Conservation (phyloP, 352 stramenopile genomes). For the Poterioochromonas sp. region DNA sequence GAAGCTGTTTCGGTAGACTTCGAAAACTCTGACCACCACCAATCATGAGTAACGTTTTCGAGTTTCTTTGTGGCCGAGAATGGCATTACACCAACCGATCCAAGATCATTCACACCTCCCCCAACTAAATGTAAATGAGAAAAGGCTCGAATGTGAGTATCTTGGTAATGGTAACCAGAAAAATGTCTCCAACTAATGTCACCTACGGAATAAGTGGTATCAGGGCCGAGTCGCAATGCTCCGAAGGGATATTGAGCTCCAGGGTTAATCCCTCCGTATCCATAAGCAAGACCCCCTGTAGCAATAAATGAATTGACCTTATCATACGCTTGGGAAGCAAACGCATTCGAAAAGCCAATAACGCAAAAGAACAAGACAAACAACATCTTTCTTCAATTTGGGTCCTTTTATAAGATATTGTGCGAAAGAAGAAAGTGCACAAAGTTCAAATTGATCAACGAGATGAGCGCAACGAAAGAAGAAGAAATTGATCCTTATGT, state of each 20-base stretch:
- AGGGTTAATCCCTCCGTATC: neutral
- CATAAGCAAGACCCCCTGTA: neutral
- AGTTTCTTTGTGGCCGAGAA: neutral
- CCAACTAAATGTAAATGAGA: conserved; percentile 15
- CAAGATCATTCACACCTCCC: conserved; percentile 12
- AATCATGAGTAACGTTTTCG: neutral
- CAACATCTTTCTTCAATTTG: too few relatives aligned
- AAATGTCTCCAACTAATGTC: conserved; percentile 12
- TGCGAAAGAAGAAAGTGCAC: too few relatives aligned
- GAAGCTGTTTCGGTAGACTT: neutral
- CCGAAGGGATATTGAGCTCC: neutral
- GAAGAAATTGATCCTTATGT: too few relatives aligned
- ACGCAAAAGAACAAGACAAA: too few relatives aligned
- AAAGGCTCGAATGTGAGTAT: conserved; percentile 14
- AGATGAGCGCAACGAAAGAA: too few relatives aligned
- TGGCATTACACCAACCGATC: conserved; percentile 16
- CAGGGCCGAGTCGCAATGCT: conserved; percentile 1
- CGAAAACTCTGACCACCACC: neutral
- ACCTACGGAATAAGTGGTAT: neutral
- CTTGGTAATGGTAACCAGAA: conserved; percentile 20
- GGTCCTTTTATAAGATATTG: too few relatives aligned
- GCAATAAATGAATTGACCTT: conserved; percentile 15
- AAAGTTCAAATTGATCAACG: too few relatives aligned
- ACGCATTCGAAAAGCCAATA: too few relatives aligned
- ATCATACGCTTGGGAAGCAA: too few relatives aligned